phyloP scores from a whole-genome alignment of 2,329 filamentous ascomycete genomes.

The Hirsutella rhossiliensis region DNA sequence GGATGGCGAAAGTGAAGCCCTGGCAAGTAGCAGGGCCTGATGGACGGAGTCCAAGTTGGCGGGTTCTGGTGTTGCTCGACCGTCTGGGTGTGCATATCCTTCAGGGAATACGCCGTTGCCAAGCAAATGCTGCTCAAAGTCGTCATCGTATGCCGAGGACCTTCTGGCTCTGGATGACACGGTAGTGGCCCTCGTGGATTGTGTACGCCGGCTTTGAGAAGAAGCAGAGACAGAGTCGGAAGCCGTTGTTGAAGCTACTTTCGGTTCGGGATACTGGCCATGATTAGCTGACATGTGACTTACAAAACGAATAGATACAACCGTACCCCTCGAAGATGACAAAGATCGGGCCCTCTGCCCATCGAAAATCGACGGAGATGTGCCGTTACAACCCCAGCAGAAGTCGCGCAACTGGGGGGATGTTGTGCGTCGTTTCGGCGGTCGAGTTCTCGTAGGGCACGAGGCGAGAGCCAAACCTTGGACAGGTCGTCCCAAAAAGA shows the following conservation, averaged over 20 bases:
- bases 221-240: background rate
- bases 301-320: background rate
- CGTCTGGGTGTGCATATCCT: slow-evolving; percentile 1
- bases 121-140: slow-evolving; percentile 4
- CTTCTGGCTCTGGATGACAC: background rate
- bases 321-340: background rate
- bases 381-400: background rate
- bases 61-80: slow-evolving; percentile 2
- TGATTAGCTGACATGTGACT: background rate
- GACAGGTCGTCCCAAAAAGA: slow-evolving; percentile 16
- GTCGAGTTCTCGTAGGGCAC: slow-evolving; percentile 15
- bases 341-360: background rate
- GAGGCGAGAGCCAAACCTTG: slow-evolving; percentile 12
- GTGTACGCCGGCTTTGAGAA: background rate
- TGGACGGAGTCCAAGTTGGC: slow-evolving; percentile 1
- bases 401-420: background rate
- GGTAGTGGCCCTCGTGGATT: background rate
- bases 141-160: slow-evolving; percentile 3
- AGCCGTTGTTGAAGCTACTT: background rate
- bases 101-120: slow-evolving; percentile 3
- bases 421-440: slow-evolving; percentile 7
- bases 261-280: background rate
- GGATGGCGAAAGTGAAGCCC: slow-evolving; percentile 4
- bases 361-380: background rate
- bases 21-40: background rate